Evolutionary conservation across 805 yeast species (phyloP).

Genomic region (Starmerella potacharoeniae): DNA sequence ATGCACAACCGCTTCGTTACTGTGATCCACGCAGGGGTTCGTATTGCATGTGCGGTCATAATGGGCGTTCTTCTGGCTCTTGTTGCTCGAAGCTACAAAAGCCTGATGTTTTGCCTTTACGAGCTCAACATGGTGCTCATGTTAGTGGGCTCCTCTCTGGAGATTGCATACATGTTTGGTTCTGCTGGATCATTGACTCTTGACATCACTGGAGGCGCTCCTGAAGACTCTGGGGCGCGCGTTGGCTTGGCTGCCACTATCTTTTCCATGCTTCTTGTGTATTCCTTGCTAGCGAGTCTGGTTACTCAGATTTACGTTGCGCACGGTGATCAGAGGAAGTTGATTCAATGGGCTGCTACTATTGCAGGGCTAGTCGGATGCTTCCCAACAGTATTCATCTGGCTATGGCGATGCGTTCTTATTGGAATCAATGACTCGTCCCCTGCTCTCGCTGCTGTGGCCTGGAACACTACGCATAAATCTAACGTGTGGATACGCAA

Average conservation of each 20-base stretch:
- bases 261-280: slow-evolving; percentile 48
- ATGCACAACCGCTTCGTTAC: slow-evolving; percentile 3
- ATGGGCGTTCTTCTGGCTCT: slow-evolving; percentile 37
- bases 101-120: slow-evolving; percentile 68
- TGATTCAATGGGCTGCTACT: slow-evolving; percentile 27
- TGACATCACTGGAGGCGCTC: slow-evolving; percentile 35
- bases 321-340: slow-evolving; percentile 32
- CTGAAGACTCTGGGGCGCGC: slow-evolving; percentile 31
- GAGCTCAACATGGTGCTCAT: slow-evolving; percentile 46
- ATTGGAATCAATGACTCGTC: slow-evolving; percentile 6
- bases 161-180: slow-evolving; percentile 37
- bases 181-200: slow-evolving; percentile 33
- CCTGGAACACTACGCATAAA: neutral
- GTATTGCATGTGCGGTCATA: slow-evolving; percentile 45
- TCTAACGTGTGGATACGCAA: slow-evolving; percentile 23
- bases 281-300: slow-evolving; percentile 52
- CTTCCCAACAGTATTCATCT: slow-evolving; percentile 45
- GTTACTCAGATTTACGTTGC: slow-evolving; percentile 62
- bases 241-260: slow-evolving; percentile 52
- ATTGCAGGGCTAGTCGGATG: slow-evolving; percentile 38
- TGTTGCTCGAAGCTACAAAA: slow-evolving; percentile 41
- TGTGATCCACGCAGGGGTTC: slow-evolving; percentile 33
- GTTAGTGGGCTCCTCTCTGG: slow-evolving; percentile 50
- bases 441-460: neutral
- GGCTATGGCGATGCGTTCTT: slow-evolving; percentile 39